Base-by-base conservation (phyloP, 768 basidiomycete genomes). In the Hysterangium stoloniferum region DNA sequence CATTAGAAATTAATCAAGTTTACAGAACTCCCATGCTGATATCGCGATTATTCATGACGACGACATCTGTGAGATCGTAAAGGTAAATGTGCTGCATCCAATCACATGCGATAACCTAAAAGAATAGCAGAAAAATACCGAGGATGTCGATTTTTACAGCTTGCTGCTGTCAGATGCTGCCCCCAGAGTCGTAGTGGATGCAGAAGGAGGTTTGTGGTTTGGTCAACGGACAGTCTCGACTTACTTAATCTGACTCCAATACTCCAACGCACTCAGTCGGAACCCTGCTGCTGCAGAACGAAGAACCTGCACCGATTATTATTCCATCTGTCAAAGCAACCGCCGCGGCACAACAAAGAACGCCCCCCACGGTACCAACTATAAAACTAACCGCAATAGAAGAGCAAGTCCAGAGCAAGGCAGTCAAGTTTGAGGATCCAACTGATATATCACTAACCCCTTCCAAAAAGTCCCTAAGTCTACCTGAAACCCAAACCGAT, bases 21-120 rank as follows among this genome's bases (percentile, higher is more conserved):
- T 36, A 7, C 28, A 51, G 38, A 40, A 40, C 13, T 31, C 49
- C 31, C 19, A 42, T 17, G 49, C 40, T 3, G 17, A 19, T 19
- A 15, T 51, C 19, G 49, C 40, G 3, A 29, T 51, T 32, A 35
- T 31, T 6, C 49, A 51, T 40, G 49, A 51, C 43, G 37, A 51
- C 24, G 49, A 51, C 17, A 19, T 51, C 11, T 20, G 25, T 15
- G 25, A 7, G 4, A 33, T 51, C 9, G 24, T 42, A 19, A 51
- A 51, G 7, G 49, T 29, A 22, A 51, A 40, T 3, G 27, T 4
- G 12, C 8, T 9, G 17, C 5, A 17, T 8, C 6, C 19, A 6
- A 25, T 19, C 17, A 20, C 41, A 4, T 32, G 25, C 33, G 38
- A 11, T 32, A 31, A 27, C 17, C 11, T 3, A 24, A 27, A 15